Evolutionary conservation across 805 yeast species (phyloP).

Genomic region (Starmerella tilneyi): DNA sequence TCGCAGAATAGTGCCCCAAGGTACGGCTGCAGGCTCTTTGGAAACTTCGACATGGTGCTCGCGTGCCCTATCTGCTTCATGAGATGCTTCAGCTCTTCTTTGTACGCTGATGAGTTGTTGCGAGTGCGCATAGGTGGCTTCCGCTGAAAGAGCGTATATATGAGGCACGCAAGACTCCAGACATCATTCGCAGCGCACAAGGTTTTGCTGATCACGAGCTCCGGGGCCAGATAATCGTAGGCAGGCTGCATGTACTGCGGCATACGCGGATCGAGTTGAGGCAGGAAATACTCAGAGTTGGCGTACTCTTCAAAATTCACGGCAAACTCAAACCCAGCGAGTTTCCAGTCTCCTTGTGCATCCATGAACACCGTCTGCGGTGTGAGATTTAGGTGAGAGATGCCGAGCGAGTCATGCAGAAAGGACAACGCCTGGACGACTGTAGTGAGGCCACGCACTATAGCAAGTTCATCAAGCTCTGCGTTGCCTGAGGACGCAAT

Average conservation of each 20-base stretch:
- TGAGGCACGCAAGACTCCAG: constrained; percentile 72
- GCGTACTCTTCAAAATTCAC: constrained; percentile 42
- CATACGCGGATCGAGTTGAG: constrained; percentile 63
- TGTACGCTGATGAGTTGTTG: constrained; percentile 40
- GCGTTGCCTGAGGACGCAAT: constrained; percentile 35
- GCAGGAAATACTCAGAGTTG: constrained; percentile 51
- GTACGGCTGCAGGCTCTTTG: constrained; percentile 37
- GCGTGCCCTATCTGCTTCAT: constrained; percentile 32
- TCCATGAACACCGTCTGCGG: constrained; percentile 72
- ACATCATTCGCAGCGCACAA: constrained; percentile 64
- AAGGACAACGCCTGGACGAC: constrained; percentile 69
- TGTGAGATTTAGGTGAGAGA: constrained; percentile 65
- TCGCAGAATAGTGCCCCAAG: constrained; percentile 34
- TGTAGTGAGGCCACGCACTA: constrained; percentile 74
- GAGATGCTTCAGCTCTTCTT: constrained; percentile 40
- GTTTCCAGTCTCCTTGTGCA: constrained; percentile 81
- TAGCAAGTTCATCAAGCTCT: constrained; percentile 58
- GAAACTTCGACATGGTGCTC: constrained; percentile 35
- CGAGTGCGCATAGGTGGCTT: constrained; percentile 42
- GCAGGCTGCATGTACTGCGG: constrained; percentile 63
- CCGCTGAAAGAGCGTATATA: constrained; percentile 53
- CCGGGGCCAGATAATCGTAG: constrained; percentile 75
- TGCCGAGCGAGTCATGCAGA: constrained; percentile 63
- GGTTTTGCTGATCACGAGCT: constrained; percentile 54
- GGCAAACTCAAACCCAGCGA: constrained; percentile 58